Conservation (phyloP, 441 rosid species). For the Hura crepitans region DNA sequence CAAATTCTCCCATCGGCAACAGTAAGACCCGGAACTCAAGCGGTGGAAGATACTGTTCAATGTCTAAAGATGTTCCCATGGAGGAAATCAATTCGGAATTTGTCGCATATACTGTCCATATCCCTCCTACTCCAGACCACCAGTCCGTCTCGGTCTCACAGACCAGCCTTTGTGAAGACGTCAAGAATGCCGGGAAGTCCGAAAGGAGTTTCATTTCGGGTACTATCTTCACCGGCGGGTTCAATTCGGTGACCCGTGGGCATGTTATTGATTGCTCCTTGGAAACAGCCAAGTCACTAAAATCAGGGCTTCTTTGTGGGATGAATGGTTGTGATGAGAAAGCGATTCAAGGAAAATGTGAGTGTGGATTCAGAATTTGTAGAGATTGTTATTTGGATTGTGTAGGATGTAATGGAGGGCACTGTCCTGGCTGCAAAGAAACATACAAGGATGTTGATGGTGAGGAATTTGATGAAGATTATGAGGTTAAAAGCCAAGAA, state of each 20-base stretch:
- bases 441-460: constrained; percentile 51
- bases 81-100: constrained; percentile 46
- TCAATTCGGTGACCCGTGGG: constrained; percentile 68
- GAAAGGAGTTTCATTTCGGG: constrained; percentile 53
- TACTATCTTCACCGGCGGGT: constrained; percentile 70
- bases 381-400: constrained; percentile 67
- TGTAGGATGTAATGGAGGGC: constrained; percentile 45
- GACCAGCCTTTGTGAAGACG: constrained; percentile 39
- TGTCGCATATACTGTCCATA: constrained; percentile 66
- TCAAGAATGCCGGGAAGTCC: constrained; percentile 30
- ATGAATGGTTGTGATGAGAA: constrained; percentile 79
- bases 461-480: constrained; percentile 31
- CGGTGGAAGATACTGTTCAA: constrained; percentile 57
- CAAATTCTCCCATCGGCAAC: constrained; percentile 51
- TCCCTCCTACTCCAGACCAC: constrained; percentile 81
- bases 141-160: constrained; percentile 53
- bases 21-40: constrained; percentile 42
- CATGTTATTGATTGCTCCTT: constrained; percentile 55
- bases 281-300: constrained; percentile 37
- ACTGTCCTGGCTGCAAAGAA: constrained; percentile 80
- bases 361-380: constrained; percentile 68
- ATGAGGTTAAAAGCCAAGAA: constrained; percentile 38
- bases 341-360: constrained; percentile 54
- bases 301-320: constrained; percentile 46
- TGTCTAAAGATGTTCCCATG: constrained; percentile 43